Percentiles rank a stretch among this genome's conserved stretches.
Conservation (phyloP, 2,329 filamentous ascomycete species). For the Raffaelea albimanens region DNA sequence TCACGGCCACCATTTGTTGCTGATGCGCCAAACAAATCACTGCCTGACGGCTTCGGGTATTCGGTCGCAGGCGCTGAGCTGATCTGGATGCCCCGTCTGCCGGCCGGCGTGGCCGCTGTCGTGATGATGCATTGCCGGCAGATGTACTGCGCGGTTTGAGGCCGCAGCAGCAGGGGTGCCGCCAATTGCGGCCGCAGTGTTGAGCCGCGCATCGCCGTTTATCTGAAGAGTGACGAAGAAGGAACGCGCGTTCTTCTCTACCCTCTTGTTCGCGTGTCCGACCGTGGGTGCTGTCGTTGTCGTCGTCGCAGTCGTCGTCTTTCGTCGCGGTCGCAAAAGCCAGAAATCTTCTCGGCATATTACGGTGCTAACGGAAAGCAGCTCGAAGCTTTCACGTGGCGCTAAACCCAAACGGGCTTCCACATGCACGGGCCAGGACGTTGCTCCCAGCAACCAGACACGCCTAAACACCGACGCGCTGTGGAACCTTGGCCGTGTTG, state of each 20-base stretch:
- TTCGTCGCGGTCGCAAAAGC: background rate
- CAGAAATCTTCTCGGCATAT: background rate
- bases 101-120: background rate
- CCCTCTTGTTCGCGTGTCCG: no score
- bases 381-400: no score
- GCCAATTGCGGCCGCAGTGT: slow-evolving; percentile 5
- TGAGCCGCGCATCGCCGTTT: slow-evolving; percentile 11
- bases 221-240: background rate
- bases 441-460: slow-evolving; percentile 5
- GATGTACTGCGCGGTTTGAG: slow-evolving; percentile 24
- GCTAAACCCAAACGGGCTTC: background rate
- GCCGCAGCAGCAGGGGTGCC: slow-evolving; percentile 3
- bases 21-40: slow-evolving; percentile 45
- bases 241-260: no score
- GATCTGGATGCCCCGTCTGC: slow-evolving; percentile 46
- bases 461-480: slow-evolving; percentile 2
- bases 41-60: slow-evolving; percentile 32
- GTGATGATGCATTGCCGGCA: slow-evolving; percentile 39
- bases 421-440: background rate
- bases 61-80: slow-evolving; percentile 50
- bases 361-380: no score
- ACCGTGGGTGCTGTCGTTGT: slow-evolving; percentile 4
- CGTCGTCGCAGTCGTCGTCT: background rate
- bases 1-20: slow-evolving; percentile 34
- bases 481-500: no score